Percentiles rank a stretch among this genome's conserved stretches.
Conservation (phyloP, 495 filamentous ascomycete genomes). For the Penicillium desertorum region DNA sequence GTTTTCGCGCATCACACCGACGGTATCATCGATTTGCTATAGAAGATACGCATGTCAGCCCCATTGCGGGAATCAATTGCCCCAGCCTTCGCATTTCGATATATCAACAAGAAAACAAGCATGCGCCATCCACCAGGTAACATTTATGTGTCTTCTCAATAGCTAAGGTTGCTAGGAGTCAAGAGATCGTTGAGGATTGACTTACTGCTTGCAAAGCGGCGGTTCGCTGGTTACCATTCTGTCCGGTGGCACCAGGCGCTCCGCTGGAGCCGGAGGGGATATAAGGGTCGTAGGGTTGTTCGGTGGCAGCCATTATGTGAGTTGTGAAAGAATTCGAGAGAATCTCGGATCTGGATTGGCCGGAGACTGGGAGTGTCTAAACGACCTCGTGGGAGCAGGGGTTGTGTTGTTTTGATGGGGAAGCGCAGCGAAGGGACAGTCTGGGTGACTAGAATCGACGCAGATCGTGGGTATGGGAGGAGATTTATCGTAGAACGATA, state of each 20-base stretch:
- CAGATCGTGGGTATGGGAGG: background rate
- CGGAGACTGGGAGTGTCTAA: conserved; percentile 12
- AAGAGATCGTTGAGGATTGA: conserved; percentile 6
- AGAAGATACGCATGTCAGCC: conserved; percentile 21
- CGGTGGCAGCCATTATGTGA: conserved; percentile 59
- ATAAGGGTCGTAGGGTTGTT: conserved; percentile 88
- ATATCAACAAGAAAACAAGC: background rate
- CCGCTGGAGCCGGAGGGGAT: conserved; percentile 67
- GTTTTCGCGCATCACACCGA: conserved; percentile 90
- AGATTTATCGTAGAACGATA: conserved; percentile 7
- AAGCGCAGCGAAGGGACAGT: conserved; percentile 3
- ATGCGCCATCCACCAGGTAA: background rate
- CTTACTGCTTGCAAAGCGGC: conserved; percentile 79
- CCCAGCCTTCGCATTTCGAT: conserved; percentile 10
- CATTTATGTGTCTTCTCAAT: background rate
- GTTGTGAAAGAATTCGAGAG: conserved; percentile 2
- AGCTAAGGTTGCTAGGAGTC: background rate
- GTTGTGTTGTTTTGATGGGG: conserved; percentile 25
- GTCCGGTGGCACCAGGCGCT: conserved; percentile 47
- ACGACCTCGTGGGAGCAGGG: conserved; percentile 20
- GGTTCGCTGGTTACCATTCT: conserved; percentile 64
- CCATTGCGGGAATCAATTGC: conserved; percentile 1
- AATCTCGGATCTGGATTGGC: conserved; percentile 19
- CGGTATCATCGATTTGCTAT: conserved; percentile 95
- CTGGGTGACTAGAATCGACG: conserved; percentile 6